These are phyloP conservation scores for Williopsis jadinii DNA, from an alignment of 1,139 yeast genomes.

Conservation along the genomic window DNA sequence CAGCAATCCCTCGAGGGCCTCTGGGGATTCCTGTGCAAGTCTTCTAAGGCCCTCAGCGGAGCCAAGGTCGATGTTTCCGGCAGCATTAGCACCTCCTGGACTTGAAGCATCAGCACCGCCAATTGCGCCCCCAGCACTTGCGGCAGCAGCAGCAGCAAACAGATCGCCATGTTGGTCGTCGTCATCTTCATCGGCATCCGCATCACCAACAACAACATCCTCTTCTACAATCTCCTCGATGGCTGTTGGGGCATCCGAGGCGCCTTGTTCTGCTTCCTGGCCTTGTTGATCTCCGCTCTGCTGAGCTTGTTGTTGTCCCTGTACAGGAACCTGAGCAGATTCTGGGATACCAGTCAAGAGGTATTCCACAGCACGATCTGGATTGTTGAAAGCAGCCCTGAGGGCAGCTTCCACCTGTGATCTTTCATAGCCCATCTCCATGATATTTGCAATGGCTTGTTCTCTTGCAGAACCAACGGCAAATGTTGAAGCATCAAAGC, in stretches of 20 bases:
- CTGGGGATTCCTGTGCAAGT: slow-evolving; percentile 81
- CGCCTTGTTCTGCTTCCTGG: slow-evolving; percentile 6
- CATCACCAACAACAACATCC: slow-evolving; percentile 15
- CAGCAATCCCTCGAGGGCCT: slow-evolving; percentile 75
- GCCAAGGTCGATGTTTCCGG: slow-evolving; percentile 2
- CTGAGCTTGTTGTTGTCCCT: slow-evolving; percentile 16
- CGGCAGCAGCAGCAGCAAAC: slow-evolving; percentile 11
- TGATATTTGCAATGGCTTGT: slow-evolving; percentile 58
- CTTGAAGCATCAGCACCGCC: slow-evolving; percentile 4
- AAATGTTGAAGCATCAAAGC: slow-evolving; percentile 25
- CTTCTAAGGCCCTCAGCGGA: slow-evolving; percentile 62
- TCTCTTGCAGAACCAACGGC: slow-evolving; percentile 27
- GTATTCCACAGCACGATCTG: slow-evolving; percentile 97
- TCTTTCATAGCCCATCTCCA: slow-evolving; percentile 96
- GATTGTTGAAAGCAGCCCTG: slow-evolving; percentile 94
- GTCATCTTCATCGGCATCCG: slow-evolving; percentile 11
- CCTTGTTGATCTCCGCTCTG: slow-evolving; percentile 10
- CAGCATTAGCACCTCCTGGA: slow-evolving; percentile 13
- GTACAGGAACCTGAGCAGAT: slow-evolving; percentile 10
- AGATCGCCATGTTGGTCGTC: slow-evolving; percentile 19
- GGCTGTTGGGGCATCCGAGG: slow-evolving; percentile 14
- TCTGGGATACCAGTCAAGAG: slow-evolving; percentile 88
- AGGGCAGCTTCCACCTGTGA: slow-evolving; percentile 84
- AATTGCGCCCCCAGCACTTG: background rate
- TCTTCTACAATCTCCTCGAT: slow-evolving; percentile 10